Evolutionary conservation across 352 stramenopile genomes (phyloP), one percentile per base, ranked within the genome.

Genomic region (Phytophthora sp.): DNA sequence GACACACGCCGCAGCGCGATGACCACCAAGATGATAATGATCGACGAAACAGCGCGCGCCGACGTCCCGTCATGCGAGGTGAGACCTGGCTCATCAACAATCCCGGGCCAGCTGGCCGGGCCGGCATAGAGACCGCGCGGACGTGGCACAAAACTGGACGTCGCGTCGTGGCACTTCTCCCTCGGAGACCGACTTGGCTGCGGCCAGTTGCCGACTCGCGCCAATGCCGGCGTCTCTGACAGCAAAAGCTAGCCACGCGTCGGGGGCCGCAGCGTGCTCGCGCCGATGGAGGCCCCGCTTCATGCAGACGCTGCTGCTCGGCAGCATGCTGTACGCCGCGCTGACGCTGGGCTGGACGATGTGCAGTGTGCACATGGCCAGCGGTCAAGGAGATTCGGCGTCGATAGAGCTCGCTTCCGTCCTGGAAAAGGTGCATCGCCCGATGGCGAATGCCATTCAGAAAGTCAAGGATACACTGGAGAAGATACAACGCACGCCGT

Each of bases 91-190:
- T n/a, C n/a, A n/a, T n/a, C n/a, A n/a, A n/a, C n/a, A n/a, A n/a
- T n/a, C n/a, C n/a, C n/a, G n/a, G n/a, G 12, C 8, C 51, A 62
- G 54, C 37, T 50, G 54, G 31, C 12, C 20, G 7, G 30, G n/a
- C 15, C 21, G 48, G 56, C 17, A 62, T 60, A 67, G 58, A 67
- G n/a, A n/a, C n/a, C n/a, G n/a, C n/a, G n/a, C n/a, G n/a, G n/a
- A n/a, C n/a, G n/a, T n/a, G n/a, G n/a, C n/a, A n/a, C n/a, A n/a
- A n/a, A n/a, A n/a, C n/a, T n/a, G n/a, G 39, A 43, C 41, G 23
- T n/a, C 48, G 11, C 27, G 17, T 49, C 50, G 41, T 50, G 52
- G 23, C 30, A 52, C 30, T 45, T 43, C n/a, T 34, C 9, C 15
- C 20, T 21, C 26, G 18, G 32, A 23, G 10, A 41, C 13, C 34